Percentiles rank a stretch among this genome's conserved stretches.
Conservation (phyloP, 2,329 filamentous ascomycete genomes). For the Pseudocercospora eumusae region DNA sequence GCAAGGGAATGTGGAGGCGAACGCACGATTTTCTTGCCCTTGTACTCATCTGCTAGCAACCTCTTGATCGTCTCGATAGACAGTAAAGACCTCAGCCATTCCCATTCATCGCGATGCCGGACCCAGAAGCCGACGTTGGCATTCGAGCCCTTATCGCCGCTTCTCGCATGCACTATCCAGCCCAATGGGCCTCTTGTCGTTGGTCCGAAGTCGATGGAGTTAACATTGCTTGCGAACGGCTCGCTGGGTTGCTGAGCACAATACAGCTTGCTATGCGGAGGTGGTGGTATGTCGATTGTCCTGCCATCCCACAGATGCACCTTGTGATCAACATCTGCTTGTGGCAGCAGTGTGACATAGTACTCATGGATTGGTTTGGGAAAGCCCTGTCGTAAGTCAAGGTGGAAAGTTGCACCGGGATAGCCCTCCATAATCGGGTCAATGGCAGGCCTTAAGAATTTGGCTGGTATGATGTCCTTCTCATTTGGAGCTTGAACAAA, state of each 20-base stretch:
- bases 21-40: conserved; percentile 39
- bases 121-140: conserved; percentile 47
- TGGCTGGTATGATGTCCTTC: conserved; percentile 33
- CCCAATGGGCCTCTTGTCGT: conserved; percentile 44
- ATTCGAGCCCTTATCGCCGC: conserved; percentile 41
- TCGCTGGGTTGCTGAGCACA: conserved; percentile 42
- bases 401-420: conserved; percentile 37
- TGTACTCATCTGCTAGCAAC: conserved; percentile 40
- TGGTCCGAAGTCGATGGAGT: conserved; percentile 37
- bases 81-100: conserved; percentile 38
- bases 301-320: conserved; percentile 37
- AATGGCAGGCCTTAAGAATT: conserved; percentile 44
- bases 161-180: conserved; percentile 40
- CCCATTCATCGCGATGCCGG: conserved; percentile 38
- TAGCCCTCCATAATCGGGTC: conserved; percentile 48
- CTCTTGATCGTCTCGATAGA: conserved; percentile 33
- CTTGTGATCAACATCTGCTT: conserved; percentile 33
- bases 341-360: conserved; percentile 44
- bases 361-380: conserved; percentile 47
- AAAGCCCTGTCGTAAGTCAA: conserved; percentile 44
- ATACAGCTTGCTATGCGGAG: conserved; percentile 37
- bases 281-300: conserved; percentile 39
- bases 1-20: not conserved
- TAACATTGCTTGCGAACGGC: conserved; percentile 18
- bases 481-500: conserved; percentile 40